Percentiles rank a stretch among this genome's conserved stretches.
Evolutionary conservation across 768 basidiomycete species (phyloP).

Genomic region (Pulveroboletus frians): DNA sequence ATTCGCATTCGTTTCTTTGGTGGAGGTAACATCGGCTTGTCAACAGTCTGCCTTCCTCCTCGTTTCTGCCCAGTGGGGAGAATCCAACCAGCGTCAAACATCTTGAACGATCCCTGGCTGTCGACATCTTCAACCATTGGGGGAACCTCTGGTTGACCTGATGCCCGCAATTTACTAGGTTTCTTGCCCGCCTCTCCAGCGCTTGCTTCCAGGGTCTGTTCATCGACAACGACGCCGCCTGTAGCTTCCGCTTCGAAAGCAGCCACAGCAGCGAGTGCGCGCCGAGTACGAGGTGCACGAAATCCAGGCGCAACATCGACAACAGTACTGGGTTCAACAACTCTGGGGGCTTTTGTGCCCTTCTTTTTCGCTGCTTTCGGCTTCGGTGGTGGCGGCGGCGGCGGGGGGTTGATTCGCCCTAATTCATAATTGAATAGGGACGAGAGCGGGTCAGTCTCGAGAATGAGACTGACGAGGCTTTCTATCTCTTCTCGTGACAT

Average conservation of each 20-base stretch:
- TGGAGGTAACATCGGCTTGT: conserved; percentile 42
- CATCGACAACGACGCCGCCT: conserved; percentile 7
- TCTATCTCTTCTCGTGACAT: conserved; percentile 48
- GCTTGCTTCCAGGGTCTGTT: conserved; percentile 7
- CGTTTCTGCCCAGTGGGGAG: conserved; percentile 69
- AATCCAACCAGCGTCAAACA: conserved; percentile 89
- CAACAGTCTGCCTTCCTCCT: conserved; percentile 47
- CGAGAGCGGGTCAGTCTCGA: conserved; percentile 54
- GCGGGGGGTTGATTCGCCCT: conserved; percentile 54
- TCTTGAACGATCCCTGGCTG: conserved; percentile 63
- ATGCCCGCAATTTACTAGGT: conserved; percentile 18
- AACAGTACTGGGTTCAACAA: conserved; percentile 12
- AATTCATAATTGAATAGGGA: conserved; percentile 69
- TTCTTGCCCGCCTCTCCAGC: conserved; percentile 24
- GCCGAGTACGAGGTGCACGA: conserved; percentile 47
- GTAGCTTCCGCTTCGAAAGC: conserved; percentile 42
- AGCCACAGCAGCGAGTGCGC: conserved; percentile 37
- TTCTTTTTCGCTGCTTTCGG: conserved; percentile 41
- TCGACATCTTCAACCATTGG: conserved; percentile 69
- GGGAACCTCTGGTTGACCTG: conserved; percentile 38
- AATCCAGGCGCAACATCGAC: conserved; percentile 42
- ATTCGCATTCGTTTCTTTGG: conserved; percentile 52
- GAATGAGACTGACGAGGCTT: conserved; percentile 48
- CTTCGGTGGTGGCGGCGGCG: conserved; percentile 48
- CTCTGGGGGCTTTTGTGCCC: conserved; percentile 19